Evolutionary conservation across 169 alveolate species (phyloP).

Genomic region (Plasmodium gonderi): DNA sequence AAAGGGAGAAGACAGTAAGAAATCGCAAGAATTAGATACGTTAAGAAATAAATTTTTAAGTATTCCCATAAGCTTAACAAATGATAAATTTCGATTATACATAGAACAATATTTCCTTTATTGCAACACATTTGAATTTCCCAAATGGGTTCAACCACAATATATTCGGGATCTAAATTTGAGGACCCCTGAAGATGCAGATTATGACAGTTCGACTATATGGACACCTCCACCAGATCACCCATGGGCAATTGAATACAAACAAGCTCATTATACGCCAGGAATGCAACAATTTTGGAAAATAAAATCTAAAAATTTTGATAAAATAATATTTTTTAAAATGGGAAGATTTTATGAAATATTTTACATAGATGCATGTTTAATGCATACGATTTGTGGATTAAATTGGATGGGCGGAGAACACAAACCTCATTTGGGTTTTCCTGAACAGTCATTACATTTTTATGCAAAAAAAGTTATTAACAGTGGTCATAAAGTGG

Average conservation of each 20-base stretch:
- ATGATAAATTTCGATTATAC: constrained; percentile 77
- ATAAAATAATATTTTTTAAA: constrained; percentile 96
- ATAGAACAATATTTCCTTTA: constrained; percentile 82
- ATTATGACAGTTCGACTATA: constrained; percentile 94
- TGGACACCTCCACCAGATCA: constrained; percentile 93
- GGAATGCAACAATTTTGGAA: constrained; percentile 99
- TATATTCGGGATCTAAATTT: constrained; percentile 91
- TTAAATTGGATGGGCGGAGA: constrained; percentile 99
- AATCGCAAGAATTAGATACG: constrained; percentile 58
- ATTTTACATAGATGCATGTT: constrained; percentile 96
- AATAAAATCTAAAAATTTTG: constrained; percentile 94
- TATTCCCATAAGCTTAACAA: constrained; percentile 38
- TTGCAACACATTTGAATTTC: constrained; percentile 80
- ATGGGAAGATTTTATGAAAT: constrained; percentile 96
- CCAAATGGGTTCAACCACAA: constrained; percentile 85
- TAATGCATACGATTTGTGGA: constrained; percentile 93
- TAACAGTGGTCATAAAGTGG: constrained; percentile 95
- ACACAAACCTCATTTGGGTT: constrained; percentile 98
- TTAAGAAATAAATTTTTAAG: constrained; percentile 31
- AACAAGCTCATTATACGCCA: constrained; percentile 93
- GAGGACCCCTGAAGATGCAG: constrained; percentile 88
- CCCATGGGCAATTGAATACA: constrained; percentile 86
- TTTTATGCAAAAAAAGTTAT: constrained; percentile 93
- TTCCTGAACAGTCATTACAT: constrained; percentile 98
- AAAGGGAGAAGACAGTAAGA: constrained; percentile 51